Evolutionary conservation across 306 rosid genomes (phyloP).

Genomic region (Macrotyloma uniflorum): DNA sequence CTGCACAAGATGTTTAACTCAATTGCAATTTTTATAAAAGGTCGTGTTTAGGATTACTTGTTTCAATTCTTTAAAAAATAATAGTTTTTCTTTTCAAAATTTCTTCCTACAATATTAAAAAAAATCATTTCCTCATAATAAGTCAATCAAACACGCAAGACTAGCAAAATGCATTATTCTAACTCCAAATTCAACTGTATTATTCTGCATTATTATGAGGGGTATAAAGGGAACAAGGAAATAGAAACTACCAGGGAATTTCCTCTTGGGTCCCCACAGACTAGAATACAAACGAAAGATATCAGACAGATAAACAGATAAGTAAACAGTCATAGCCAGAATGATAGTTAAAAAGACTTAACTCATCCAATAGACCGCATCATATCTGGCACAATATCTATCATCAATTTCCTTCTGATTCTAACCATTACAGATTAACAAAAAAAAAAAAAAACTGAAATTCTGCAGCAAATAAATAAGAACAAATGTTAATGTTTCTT

Average conservation of each 20-base stretch:
- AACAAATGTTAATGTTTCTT: background rate
- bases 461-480: background rate
- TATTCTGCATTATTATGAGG: too few relatives aligned
- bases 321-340: background rate
- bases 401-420: background rate
- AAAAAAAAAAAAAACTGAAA: background rate
- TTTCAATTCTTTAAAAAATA: background rate
- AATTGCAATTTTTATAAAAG: background rate
- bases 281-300: background rate
- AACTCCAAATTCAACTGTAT: background rate
- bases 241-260: background rate
- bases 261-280: slow-evolving; percentile 6
- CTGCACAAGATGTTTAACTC: background rate
- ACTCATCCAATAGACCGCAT: background rate
- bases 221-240: background rate
- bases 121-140: background rate
- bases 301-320: background rate
- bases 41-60: background rate
- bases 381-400: background rate
- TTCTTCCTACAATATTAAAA: background rate
- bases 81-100: background rate
- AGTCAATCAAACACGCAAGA: background rate
- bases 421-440: background rate
- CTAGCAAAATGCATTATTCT: background rate
- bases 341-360: background rate